Percentiles rank a stretch among this genome's conserved stretches.
These are phyloP conservation scores for Oryza nivara DNA, from an alignment of 176 grass and related monocot species.

Conservation along the genomic window DNA sequence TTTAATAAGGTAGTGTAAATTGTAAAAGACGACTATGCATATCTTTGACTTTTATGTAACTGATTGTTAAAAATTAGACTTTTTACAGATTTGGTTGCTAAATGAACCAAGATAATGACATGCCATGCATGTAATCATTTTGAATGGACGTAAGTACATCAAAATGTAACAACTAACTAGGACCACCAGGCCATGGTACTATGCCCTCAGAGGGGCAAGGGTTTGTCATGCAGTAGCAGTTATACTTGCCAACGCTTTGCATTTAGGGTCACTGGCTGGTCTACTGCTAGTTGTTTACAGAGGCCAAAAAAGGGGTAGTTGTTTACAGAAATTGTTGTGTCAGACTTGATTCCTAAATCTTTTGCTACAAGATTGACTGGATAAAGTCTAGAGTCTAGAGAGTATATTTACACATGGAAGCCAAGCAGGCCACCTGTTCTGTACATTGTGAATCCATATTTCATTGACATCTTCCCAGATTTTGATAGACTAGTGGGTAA, in stretches of 20 bases:
- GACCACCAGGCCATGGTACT: slow-evolving; percentile 33
- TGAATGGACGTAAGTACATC: slow-evolving; percentile 20
- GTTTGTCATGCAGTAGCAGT: slow-evolving; percentile 42
- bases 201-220: slow-evolving; percentile 42
- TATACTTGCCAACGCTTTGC: slow-evolving; percentile 45
- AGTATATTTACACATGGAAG: slow-evolving; percentile 8
- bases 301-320: slow-evolving; percentile 17
- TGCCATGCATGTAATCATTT: slow-evolving; percentile 21
- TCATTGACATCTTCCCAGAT: slow-evolving; percentile 27
- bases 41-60: background rate
- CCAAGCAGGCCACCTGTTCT: slow-evolving; percentile 23
- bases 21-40: background rate
- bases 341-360: slow-evolving; percentile 35
- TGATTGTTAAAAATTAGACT: background rate
- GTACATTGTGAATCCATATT: slow-evolving; percentile 24
- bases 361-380: slow-evolving; percentile 27
- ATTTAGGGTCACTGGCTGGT: slow-evolving; percentile 45
- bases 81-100: background rate
- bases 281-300: slow-evolving; percentile 35
- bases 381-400: slow-evolving; percentile 12
- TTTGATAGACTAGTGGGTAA: slow-evolving; percentile 1
- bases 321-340: slow-evolving; percentile 46
- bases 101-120: slow-evolving; percentile 26
- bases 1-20: background rate
- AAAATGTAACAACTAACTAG: slow-evolving; percentile 42